Base-by-base conservation (phyloP, 495 filamentous ascomycete species). In the Aspergillus haitiensis region DNA sequence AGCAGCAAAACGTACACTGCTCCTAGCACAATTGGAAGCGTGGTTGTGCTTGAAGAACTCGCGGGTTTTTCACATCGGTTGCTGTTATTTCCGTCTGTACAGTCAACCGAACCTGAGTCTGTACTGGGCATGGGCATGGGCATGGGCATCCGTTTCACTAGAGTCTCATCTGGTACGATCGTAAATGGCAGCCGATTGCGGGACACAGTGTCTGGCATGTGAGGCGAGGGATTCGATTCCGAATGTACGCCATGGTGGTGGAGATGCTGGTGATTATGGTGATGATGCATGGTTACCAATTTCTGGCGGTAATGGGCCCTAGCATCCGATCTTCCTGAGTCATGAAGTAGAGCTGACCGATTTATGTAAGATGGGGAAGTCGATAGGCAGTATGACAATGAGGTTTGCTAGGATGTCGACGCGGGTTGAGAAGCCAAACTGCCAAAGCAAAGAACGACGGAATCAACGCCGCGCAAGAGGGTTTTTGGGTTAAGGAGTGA, bases 11-110 rank as follows among this genome's bases (percentile, higher is more conserved):
- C 92, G 79, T 85, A 97, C 92, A 86, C 84, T 61, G 91, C 84
- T 71, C 87, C 91, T 11, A 96, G 78, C 34, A 87, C 82, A 56
- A 98, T 91, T 2, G 93, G 85, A 47, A 96, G 67, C 2, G 86
- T 89, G 52, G 84, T 78, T n/a, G 77, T 85, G 11, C 76, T 77
- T 15, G 77, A 67, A 4, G 78, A 70, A 53, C 83, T 82, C 2
- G 80, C 80, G 4, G 85, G 80, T 49, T 75, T 76, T 46, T 68
- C 68, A 21, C 68, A 67, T 27, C 57, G 53, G 32, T 12, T 42
- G 6, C 56, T 58, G 16, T 52, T 61, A 7, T 62, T 59, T 10
- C 63, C 52, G 48, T 56, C 60, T 9, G 57, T 59, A 18, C 42
- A 49, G 10, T 36, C 21, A 13, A 35, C 16, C 33, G 34, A 16